Percentiles rank a stretch among this genome's conserved stretches.
Evolutionary conservation across 129 eudicot genomes (phyloP).

Genomic region (Apium graveolens): DNA sequence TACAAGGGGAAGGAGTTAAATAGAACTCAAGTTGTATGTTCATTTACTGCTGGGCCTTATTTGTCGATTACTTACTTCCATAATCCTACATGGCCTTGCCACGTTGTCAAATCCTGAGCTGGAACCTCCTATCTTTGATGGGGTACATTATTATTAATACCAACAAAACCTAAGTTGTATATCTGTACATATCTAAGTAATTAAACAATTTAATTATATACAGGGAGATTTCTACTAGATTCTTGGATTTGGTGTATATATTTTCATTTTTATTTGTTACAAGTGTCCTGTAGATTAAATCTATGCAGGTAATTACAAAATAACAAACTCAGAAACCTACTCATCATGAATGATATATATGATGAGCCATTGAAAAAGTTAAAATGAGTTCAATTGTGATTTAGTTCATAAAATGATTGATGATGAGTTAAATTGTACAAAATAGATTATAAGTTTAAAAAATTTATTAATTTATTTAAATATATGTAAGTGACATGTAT

Average conservation of each 20-base stretch:
- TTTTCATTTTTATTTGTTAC: background rate
- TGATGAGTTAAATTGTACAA: too few species aligned
- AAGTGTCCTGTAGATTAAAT: background rate
- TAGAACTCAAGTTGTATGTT: background rate
- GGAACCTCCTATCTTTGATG: background rate
- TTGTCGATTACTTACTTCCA: background rate
- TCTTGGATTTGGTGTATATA: background rate
- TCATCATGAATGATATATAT: background rate
- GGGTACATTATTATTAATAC: background rate
- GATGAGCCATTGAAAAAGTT: background rate
- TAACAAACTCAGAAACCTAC: background rate
- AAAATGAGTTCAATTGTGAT: background rate
- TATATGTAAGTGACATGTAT: too few species aligned
- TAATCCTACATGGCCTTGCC: background rate
- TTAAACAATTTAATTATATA: background rate
- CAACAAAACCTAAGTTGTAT: background rate
- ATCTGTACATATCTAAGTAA: background rate
- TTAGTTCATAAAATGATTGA: too few species aligned
- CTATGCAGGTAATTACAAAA: background rate
- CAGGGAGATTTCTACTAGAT: background rate
- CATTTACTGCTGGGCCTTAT: conserved; percentile 3
- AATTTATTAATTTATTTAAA: too few species aligned
- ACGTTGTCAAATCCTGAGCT: background rate
- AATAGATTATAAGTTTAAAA: too few species aligned
- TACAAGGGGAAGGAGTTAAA: background rate